phyloP scores from a whole-genome alignment of 116 monocot genomes.

The Zostera marina region DNA sequence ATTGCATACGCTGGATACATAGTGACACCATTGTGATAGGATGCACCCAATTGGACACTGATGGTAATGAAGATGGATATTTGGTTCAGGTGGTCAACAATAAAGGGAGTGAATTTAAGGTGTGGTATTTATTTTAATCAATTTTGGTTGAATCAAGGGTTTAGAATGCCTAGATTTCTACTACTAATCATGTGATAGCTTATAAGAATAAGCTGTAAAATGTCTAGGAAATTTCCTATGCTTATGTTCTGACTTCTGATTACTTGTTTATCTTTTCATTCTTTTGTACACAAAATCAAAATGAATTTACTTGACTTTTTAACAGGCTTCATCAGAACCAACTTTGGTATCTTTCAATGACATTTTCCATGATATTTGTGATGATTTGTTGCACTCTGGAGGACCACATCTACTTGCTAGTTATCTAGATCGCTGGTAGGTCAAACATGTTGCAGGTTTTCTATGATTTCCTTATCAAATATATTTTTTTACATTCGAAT shows the following conservation, averaged over 20 bases:
- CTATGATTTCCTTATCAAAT: neutral
- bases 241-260: too few relatives aligned
- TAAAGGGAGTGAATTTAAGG: slow-evolving; percentile 27
- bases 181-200: too few relatives aligned
- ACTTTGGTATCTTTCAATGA: slow-evolving; percentile 45
- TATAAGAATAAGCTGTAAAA: too few relatives aligned
- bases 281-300: too few relatives aligned
- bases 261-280: too few relatives aligned
- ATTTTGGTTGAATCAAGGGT: neutral
- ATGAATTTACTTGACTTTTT: slow-evolving; percentile 1
- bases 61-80: slow-evolving; percentile 55
- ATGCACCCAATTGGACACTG: slow-evolving; percentile 43
- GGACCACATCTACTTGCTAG: slow-evolving; percentile 52
- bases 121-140: slow-evolving; percentile 15
- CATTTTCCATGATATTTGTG: slow-evolving; percentile 45
- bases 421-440: slow-evolving; percentile 80
- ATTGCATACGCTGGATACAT: slow-evolving; percentile 67
- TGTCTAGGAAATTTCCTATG: too few relatives aligned
- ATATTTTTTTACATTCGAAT: neutral
- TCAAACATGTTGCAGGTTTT: neutral
- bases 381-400: slow-evolving; percentile 44
- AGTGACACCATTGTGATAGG: slow-evolving; percentile 64
- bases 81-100: slow-evolving; percentile 54
- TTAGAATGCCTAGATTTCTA: too few relatives aligned
- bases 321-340: slow-evolving; percentile 45